Evolutionary conservation across 2,329 filamentous ascomycete genomes (phyloP).

Genomic region (Rasamsonia emersonii): DNA sequence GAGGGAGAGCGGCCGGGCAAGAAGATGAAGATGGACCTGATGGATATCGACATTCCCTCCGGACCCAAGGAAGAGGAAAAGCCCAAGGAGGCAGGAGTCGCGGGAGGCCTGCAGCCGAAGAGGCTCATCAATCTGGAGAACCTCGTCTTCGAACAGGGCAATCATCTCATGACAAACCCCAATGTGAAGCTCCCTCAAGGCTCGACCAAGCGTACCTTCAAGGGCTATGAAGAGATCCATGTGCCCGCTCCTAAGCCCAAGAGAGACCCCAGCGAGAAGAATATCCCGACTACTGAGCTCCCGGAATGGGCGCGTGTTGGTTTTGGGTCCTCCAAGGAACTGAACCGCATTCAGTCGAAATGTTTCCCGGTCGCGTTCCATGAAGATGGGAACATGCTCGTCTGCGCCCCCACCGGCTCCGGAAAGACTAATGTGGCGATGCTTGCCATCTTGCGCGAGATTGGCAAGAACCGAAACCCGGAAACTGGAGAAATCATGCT

Average conservation of each 20-base stretch:
- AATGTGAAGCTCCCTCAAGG: slow-evolving; percentile 90
- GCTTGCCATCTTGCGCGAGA: slow-evolving; percentile 90
- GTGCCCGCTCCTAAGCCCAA: slow-evolving; percentile 88
- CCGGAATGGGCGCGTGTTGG: slow-evolving; percentile 86
- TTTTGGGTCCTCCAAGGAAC: slow-evolving; percentile 74
- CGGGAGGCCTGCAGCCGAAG: slow-evolving; percentile 77
- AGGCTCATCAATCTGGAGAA: slow-evolving; percentile 92
- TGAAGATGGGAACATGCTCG: slow-evolving; percentile 93
- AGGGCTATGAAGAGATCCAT: slow-evolving; percentile 97
- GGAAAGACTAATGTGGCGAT: slow-evolving; percentile 99
- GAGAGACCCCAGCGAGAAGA: slow-evolving; percentile 66
- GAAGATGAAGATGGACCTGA: slow-evolving; percentile 74
- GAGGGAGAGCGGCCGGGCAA: slow-evolving; percentile 56
- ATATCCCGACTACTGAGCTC: slow-evolving; percentile 77
- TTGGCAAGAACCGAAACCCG: slow-evolving; percentile 87
- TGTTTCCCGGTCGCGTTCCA: slow-evolving; percentile 87
- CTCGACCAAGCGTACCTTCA: slow-evolving; percentile 90
- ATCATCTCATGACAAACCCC: slow-evolving; percentile 98
- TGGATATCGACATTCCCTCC: slow-evolving; percentile 75
- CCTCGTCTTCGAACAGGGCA: slow-evolving; percentile 92
- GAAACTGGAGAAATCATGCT: slow-evolving; percentile 89
- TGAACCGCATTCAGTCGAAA: slow-evolving; percentile 93
- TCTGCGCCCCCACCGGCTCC: slow-evolving; percentile 93
- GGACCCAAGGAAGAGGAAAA: slow-evolving; percentile 46
- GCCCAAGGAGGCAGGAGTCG: slow-evolving; percentile 56